Conservation (phyloP, 768 basidiomycete genomes). For the Boletus vinaceobasis region DNA sequence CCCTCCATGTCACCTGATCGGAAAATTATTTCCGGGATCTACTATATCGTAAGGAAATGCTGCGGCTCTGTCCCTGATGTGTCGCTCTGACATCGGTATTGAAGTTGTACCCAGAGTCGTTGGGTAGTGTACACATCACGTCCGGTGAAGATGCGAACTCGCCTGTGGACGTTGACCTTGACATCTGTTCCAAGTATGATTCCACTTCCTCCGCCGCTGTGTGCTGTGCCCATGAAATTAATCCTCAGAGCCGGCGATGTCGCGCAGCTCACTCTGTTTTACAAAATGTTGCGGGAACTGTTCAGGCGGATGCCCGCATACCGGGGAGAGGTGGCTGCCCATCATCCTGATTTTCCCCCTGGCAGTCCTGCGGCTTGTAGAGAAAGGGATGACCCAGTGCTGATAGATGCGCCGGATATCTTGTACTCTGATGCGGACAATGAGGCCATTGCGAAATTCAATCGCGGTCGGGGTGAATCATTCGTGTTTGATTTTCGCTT, state of each 20-base stretch:
- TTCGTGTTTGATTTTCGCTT: neutral
- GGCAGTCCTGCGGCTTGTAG: constrained; percentile 28
- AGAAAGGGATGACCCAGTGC: constrained; percentile 18
- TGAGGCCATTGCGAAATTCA: constrained; percentile 28
- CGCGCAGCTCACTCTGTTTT: constrained; percentile 44
- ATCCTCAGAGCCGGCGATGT: constrained; percentile 35
- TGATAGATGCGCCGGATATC: constrained; percentile 30
- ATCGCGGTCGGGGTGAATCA: constrained; percentile 16
- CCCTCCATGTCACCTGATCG: constrained; percentile 6
- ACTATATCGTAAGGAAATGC: constrained; percentile 14
- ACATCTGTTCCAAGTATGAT: constrained; percentile 38
- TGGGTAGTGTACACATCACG: constrained; percentile 47
- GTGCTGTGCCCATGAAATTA: neutral
- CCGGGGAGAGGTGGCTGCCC: constrained; percentile 16
- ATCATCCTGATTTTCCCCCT: constrained; percentile 29
- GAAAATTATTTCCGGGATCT: constrained; percentile 29
- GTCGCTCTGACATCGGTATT: neutral
- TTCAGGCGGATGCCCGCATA: constrained; percentile 47
- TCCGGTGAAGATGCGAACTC: constrained; percentile 40
- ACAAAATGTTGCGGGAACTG: constrained; percentile 55
- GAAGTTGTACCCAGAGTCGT: constrained; percentile 43
- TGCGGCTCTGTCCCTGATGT: neutral
- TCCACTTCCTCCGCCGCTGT: neutral
- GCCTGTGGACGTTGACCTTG: constrained; percentile 43
- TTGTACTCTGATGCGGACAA: constrained; percentile 35